Evolutionary conservation across 1,284 basidiomycete genomes (phyloP).

Genomic region (Ceraceosorus bombacis): DNA sequence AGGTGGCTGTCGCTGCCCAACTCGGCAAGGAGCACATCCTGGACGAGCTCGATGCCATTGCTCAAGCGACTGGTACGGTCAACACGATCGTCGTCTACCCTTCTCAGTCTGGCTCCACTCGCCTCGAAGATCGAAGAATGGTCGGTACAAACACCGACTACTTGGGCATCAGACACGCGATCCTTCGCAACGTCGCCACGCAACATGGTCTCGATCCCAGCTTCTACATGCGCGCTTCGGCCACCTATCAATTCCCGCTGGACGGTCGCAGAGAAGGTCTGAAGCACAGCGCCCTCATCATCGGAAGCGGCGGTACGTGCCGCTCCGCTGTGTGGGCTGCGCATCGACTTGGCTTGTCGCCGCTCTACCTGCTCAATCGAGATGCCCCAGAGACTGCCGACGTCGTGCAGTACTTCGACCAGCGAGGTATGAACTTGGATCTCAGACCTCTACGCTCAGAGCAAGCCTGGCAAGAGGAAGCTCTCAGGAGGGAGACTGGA

Average conservation of each 20-base stretch:
- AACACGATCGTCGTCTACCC: conserved; percentile 31
- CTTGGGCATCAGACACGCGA: conserved; percentile 25
- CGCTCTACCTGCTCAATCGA: conserved; percentile 29
- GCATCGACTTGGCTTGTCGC: conserved; percentile 20
- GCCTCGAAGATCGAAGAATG: conserved; percentile 18
- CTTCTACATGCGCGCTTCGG: conserved; percentile 17
- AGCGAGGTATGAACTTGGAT: conserved; percentile 16
- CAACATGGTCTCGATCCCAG: conserved; percentile 15
- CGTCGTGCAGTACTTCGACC: conserved; percentile 20
- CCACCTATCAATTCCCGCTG: conserved; percentile 9
- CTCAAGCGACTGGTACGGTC: conserved; percentile 24
- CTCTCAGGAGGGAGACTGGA: conserved; percentile 14
- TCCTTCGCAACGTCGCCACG: conserved; percentile 20
- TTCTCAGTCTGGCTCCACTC: conserved; percentile 4
- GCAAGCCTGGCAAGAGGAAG: conserved; percentile 19
- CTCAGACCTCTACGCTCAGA: conserved; percentile 20
- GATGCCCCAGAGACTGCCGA: conserved; percentile 25
- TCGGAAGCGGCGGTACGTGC: conserved; percentile 33
- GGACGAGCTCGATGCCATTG: conserved; percentile 27
- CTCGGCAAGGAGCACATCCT: conserved; percentile 19
- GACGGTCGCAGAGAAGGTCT: conserved; percentile 12
- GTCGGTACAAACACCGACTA: conserved; percentile 35
- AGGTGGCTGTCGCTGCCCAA: conserved; percentile 22
- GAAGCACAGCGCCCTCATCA: conserved; percentile 28
- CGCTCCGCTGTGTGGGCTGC: conserved; percentile 30